Evolutionary conservation across 257 asterid genomes (phyloP).

Genomic region (Solanum chiquidenum): DNA sequence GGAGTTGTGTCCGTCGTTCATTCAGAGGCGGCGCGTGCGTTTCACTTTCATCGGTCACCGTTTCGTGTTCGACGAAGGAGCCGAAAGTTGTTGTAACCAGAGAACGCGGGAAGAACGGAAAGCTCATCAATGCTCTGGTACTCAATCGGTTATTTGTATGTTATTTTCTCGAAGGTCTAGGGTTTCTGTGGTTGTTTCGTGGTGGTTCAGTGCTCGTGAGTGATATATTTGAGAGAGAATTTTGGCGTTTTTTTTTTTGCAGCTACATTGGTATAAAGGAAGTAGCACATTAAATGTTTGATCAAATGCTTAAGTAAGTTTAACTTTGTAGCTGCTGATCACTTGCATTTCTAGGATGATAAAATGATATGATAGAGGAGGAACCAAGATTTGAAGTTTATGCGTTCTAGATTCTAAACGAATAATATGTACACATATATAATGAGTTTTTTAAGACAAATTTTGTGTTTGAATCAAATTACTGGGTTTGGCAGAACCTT

Average conservation of each 20-base stretch:
- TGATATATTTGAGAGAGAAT: neutral
- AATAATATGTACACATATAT: neutral
- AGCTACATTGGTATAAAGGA: neutral
- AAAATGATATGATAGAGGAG: neutral
- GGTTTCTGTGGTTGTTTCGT: neutral
- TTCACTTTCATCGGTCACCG: conserved; percentile 13
- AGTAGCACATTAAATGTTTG: conserved; percentile 8
- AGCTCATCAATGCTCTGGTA: conserved; percentile 68
- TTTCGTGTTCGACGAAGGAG: conserved; percentile 13
- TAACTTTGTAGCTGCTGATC: neutral
- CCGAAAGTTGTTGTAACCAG: conserved; percentile 72
- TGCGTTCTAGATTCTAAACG: neutral
- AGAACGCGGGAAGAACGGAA: conserved; percentile 72
- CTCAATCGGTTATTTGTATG: neutral
- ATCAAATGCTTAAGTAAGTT: conserved; percentile 12
- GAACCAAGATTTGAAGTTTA: neutral
- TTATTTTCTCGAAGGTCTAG: neutral
- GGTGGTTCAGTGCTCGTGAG: neutral
- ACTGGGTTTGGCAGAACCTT: neutral
- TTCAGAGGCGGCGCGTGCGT: neutral
- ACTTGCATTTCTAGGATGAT: neutral
- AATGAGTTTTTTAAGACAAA: neutral
- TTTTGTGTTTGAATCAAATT: neutral
- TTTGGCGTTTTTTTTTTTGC: neutral
- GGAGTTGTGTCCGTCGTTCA: neutral